These are phyloP conservation scores for Reutealis trisperma DNA, from an alignment of 345 rosid species.

Conservation along the genomic window DNA sequence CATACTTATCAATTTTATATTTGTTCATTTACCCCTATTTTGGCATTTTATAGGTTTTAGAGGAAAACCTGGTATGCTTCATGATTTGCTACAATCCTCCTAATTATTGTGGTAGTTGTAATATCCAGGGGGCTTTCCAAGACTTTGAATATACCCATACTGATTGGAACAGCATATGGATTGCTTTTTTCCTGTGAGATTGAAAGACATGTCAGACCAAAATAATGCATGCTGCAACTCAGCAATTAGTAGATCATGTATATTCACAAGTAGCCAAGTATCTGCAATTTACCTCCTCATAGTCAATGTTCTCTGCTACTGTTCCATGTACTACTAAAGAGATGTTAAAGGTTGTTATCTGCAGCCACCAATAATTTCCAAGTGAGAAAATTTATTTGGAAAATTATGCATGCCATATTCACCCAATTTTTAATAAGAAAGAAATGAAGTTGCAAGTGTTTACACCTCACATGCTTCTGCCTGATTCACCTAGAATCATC, in stretches of 20 bases:
- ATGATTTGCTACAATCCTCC: constrained; percentile 71
- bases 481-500: neutral
- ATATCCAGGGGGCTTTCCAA: constrained; percentile 70
- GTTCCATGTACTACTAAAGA: constrained; percentile 74
- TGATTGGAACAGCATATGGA: constrained; percentile 68
- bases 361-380: constrained; percentile 27
- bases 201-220: neutral
- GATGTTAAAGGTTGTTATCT: constrained; percentile 70
- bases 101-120: constrained; percentile 69
- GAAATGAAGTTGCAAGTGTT: neutral
- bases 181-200: constrained; percentile 52
- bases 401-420: neutral
- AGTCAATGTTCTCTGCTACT: constrained; percentile 56
- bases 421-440: neutral
- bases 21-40: neutral
- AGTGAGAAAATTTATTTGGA: neutral
- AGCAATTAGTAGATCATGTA: neutral
- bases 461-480: neutral
- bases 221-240: neutral
- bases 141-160: constrained; percentile 63
- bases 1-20: neutral
- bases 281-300: constrained; percentile 43
- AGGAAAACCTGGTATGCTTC: constrained; percentile 63
- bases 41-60: neutral
- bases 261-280: neutral